Percentiles rank a stretch among this genome's conserved stretches.
Evolutionary conservation across 2,329 filamentous ascomycete species (phyloP).

Genomic region (Magnaporthiopsis poae): DNA sequence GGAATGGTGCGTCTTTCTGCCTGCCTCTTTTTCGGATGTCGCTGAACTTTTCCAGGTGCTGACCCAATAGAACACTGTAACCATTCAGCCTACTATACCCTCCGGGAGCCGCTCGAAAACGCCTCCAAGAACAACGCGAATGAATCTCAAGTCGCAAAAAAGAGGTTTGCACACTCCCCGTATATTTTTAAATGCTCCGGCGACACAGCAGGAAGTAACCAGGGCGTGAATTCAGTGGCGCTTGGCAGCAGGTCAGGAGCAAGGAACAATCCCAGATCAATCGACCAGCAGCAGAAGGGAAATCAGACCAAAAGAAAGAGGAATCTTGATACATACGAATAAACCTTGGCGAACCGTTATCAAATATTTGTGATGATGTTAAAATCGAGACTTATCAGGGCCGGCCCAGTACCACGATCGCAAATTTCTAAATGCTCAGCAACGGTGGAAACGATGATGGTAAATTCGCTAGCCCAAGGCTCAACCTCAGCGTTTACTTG

Average conservation of each 20-base stretch:
- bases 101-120: background rate
- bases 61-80: background rate
- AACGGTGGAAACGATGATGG: no score
- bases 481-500: background rate
- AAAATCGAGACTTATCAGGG: background rate
- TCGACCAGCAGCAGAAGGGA: background rate
- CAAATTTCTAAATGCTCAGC: background rate
- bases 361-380: background rate
- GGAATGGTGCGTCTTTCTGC: conserved; percentile 19
- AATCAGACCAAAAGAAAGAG: background rate
- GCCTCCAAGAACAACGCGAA: background rate
- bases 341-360: no score
- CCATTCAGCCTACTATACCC: background rate
- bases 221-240: background rate
- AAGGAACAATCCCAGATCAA: background rate
- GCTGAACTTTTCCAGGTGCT: background rate
- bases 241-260: background rate
- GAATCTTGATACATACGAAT: background rate
- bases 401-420: background rate
- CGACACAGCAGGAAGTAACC: background rate
- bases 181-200: background rate
- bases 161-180: background rate
- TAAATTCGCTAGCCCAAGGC: background rate
- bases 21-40: background rate
- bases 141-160: background rate